A percentile compares a stretch with the other conserved stretches of the same genome.
These are phyloP conservation scores for Pleurotus sapidus DNA, from an alignment of 768 basidiomycete genomes.

Conservation along the genomic window DNA sequence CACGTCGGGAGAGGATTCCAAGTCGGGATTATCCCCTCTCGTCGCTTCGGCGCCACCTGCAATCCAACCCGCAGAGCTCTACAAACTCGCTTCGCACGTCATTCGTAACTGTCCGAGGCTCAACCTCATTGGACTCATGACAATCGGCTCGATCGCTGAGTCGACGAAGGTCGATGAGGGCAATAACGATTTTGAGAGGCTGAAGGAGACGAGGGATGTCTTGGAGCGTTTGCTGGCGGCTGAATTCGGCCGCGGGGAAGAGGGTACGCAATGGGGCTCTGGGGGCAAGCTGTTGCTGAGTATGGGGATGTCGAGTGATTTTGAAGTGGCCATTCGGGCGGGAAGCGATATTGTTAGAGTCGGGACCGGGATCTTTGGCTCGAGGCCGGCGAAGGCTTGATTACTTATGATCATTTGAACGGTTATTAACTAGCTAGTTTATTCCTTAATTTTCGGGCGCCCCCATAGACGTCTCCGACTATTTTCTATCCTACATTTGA, in stretches of 20 bases:
- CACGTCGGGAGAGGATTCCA: conserved; percentile 89
- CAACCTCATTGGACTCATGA: conserved; percentile 88
- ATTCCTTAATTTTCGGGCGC: too few relatives aligned
- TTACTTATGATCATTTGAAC: too few relatives aligned
- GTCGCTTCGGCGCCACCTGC: conserved; percentile 19
- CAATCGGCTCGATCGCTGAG: conserved; percentile 82
- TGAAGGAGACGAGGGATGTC: conserved; percentile 61
- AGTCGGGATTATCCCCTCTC: conserved; percentile 80
- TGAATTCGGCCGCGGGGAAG: conserved; percentile 16
- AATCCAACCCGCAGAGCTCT: conserved; percentile 46
- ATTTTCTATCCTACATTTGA: too few relatives aligned
- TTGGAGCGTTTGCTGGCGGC: conserved; percentile 44
- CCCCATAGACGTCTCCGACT: too few relatives aligned
- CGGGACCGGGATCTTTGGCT: conserved; percentile 88
- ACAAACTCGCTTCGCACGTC: conserved; percentile 68
- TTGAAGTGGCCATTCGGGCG: conserved; percentile 77
- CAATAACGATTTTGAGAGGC: conserved; percentile 70
- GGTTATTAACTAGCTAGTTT: too few relatives aligned
- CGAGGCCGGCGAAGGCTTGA: conserved; percentile 54
- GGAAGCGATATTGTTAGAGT: conserved; percentile 90
- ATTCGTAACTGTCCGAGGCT: conserved; percentile 71
- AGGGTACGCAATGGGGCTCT: conserved; percentile 42
- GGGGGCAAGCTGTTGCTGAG: conserved; percentile 62
- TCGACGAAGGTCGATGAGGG: conserved; percentile 49
- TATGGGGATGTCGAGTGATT: conserved; percentile 99